Conservation (phyloP, 805 yeast species). For the Hanseniaspora nectarophila region DNA sequence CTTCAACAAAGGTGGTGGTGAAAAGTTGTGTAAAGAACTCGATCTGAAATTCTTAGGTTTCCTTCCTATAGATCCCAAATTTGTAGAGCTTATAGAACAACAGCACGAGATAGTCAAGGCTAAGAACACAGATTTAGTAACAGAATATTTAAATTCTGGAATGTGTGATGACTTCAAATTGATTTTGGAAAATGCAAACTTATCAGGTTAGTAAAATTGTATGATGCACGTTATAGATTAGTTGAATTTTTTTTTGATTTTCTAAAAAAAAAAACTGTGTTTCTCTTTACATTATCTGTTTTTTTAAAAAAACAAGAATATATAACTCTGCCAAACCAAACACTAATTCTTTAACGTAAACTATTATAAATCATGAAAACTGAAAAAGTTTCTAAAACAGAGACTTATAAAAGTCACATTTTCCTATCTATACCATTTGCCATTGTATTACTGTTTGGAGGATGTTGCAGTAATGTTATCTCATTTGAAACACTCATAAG, state of each 20-base stretch:
- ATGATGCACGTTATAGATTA: background rate
- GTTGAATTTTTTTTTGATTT: too few relatives aligned
- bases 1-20: slow-evolving; percentile 89
- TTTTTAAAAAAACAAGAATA: too few relatives aligned
- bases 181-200: slow-evolving; percentile 31
- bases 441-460: slow-evolving; percentile 43
- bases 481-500: slow-evolving; percentile 45
- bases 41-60: slow-evolving; percentile 64
- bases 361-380: too few relatives aligned
- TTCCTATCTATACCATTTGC: slow-evolving; percentile 19
- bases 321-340: too few relatives aligned
- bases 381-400: background rate
- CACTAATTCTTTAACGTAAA: too few relatives aligned
- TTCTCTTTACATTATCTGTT: too few relatives aligned
- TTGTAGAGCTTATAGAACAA: slow-evolving; percentile 76
- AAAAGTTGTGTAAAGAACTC: slow-evolving; percentile 49
- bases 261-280: too few relatives aligned
- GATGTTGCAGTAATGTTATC: slow-evolving; percentile 62
- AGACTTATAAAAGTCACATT: background rate
- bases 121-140: slow-evolving; percentile 24
- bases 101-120: slow-evolving; percentile 15
- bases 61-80: slow-evolving; percentile 86
- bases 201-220: background rate
- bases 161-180: slow-evolving; percentile 34
- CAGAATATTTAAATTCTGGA: slow-evolving; percentile 29